A percentile compares a stretch with the other conserved stretches of the same genome.
These are phyloP conservation scores for Pseudogymnoascus sp. DNA, from an alignment of 2,329 filamentous ascomycete species.

Conservation along the genomic window DNA sequence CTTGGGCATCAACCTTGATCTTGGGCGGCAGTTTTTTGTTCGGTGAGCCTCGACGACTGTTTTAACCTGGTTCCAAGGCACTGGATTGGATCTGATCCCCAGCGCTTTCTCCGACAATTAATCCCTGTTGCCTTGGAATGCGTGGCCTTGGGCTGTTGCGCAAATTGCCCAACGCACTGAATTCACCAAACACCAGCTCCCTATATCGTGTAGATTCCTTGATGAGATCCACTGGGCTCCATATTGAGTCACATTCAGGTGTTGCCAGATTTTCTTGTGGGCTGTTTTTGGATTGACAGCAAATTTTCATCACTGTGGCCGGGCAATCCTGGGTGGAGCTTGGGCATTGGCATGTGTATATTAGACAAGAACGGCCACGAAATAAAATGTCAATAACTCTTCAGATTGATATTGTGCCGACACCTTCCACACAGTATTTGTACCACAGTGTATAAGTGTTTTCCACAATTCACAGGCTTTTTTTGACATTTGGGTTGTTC, in stretches of 20 bases:
- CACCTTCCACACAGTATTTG: constrained; percentile 1
- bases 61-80: not conserved
- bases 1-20: constrained; percentile 11
- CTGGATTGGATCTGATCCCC: not conserved
- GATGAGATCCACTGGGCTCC: constrained; percentile 6
- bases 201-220: constrained; percentile 1
- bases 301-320: constrained; percentile 1
- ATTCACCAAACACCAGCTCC: constrained; percentile 4
- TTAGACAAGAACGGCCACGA: constrained; percentile 7
- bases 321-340: constrained; percentile 1
- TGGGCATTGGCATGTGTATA: constrained; percentile 5
- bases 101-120: not conserved
- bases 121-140: constrained; percentile 1
- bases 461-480: constrained; percentile 3
- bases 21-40: constrained; percentile 2
- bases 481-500: constrained; percentile 6
- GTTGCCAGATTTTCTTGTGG: constrained; percentile 1
- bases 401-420: constrained; percentile 8
- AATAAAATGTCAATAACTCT: constrained; percentile 1
- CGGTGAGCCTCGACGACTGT: not conserved
- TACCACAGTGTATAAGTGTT: constrained; percentile 10
- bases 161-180: not conserved
- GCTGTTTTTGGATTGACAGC: constrained; percentile 1
- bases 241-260: constrained; percentile 9
- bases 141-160: not conserved